These are phyloP conservation scores for Rhododendron griersonianum DNA, from an alignment of 148 eudicot genomes.

Conservation along the genomic window DNA sequence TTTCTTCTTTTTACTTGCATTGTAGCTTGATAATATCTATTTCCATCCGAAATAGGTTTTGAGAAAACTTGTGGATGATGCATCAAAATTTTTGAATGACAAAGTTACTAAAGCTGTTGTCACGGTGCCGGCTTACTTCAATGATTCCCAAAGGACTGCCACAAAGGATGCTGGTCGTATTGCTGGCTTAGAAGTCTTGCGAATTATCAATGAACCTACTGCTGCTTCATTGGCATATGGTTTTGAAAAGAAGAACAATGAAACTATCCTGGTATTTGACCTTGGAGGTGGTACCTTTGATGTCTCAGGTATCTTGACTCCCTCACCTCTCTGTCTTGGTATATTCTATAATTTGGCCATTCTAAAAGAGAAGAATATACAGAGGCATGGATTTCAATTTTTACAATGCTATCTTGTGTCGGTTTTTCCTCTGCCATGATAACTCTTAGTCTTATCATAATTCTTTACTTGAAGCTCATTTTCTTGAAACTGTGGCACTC, in stretches of 20 bases:
- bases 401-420: background rate
- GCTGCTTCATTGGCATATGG: slow-evolving; percentile 82
- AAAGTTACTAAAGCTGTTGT: slow-evolving; percentile 63
- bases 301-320: slow-evolving; percentile 53
- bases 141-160: slow-evolving; percentile 76
- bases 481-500: background rate
- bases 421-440: background rate
- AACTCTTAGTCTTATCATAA: background rate
- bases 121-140: slow-evolving; percentile 72
- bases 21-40: background rate
- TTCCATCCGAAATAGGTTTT: slow-evolving; percentile 35
- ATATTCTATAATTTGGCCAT: too few relatives aligned
- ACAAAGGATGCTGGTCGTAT: slow-evolving; percentile 69
- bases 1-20: background rate
- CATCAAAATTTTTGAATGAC: slow-evolving; percentile 65
- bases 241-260: slow-evolving; percentile 61
- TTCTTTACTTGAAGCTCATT: background rate
- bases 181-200: slow-evolving; percentile 65
- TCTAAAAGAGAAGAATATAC: background rate
- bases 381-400: background rate
- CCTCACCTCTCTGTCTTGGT: background rate
- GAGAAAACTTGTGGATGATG: slow-evolving; percentile 77
- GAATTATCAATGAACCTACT: slow-evolving; percentile 74
- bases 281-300: slow-evolving; percentile 85
- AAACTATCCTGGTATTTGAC: slow-evolving; percentile 67